Evolutionary conservation across 805 yeast genomes (phyloP), one percentile per base, ranked within the genome.

Genomic region (Wickerhamiella lipophila): DNA sequence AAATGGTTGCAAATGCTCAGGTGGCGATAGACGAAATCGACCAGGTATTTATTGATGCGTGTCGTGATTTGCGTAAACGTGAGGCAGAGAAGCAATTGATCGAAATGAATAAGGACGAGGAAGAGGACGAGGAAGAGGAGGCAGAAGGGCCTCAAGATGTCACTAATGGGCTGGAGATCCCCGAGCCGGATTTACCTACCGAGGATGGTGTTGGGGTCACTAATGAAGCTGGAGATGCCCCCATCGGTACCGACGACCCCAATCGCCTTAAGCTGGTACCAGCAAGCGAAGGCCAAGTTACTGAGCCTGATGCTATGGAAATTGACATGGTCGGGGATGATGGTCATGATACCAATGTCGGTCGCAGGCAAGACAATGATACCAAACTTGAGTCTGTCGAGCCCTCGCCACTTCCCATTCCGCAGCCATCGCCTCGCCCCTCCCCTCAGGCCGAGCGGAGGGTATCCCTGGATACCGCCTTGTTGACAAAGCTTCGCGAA

Each of bases 1-100:
- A 92, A 63, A 88, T 92, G 97, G 76, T 76, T 60, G 94, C 96
- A 11, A 88, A 92, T 66, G 95, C 95, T 0, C 95, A 87, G 63
- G 94, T 92, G 61, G 94, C 94, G 5, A 74, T 92, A 47, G 98
- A 92, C 57, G 99, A 92, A 54, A 78, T 88, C 56, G 75, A 70
- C 45, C 81, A 89, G 1, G 83, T 77, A 32, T 80, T 92, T 50
- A 60, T 81, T 21, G 73, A 74, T 39, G 85, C 86, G 40, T 92
- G 97, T 68, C 79, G 76, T 53, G 81, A 77, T 16, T 69, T 88
- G 60, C 52, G 53, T 5, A 50, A 40, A 1, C 49, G 55, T 12
- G 62, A 56, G 23, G 58, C 56, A 6, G 56, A 55, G 43, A 49
- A 50, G 32, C 50, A 56, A 44, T 44, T 58, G 26, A 18, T 60